Base-by-base conservation (phyloP, 768 basidiomycete species). In the Leccinum pellstonianum region DNA sequence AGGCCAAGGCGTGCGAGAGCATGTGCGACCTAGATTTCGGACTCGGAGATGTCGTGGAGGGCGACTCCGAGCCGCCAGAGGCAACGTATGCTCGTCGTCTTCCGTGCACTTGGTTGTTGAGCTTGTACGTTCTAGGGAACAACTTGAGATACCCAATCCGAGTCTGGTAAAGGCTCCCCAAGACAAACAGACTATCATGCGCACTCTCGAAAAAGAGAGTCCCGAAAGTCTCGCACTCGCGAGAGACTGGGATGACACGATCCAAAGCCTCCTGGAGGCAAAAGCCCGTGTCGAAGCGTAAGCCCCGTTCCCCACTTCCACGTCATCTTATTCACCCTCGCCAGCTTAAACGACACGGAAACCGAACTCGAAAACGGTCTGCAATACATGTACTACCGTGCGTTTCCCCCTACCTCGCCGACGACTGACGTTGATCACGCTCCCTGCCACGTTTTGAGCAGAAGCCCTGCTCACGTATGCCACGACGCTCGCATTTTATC, bases 381-480 rank as follows among this genome's bases (percentile, higher is more conserved):
- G 79, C 74, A 87, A 54, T 90, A 95, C 69, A 76, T 95, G 48
- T 88, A 96, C 75, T 92, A 96, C 70, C 95, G 95, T 94, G 70
- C 75, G 93, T 81, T 81, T 5, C 35, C 46, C 55, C n/a, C 3
- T 33, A 19, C 51, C 17, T 56, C 43, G 25, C 25, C 46, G 7
- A 8, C 6, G 19, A 9, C 49, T 58, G 21, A 51, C 31, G 6
- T 21, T 53, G 29, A 56, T 60, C 27, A 57, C 46, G 1, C 21
- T 47, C 3, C 19, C 6, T 46, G 47, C 41, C 38, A 37, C 38
- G 19, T 60, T 23, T 19, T 17, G 55, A 62, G 29, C 72, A 98
- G 95, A 98, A 80, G 83, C 94, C 1, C 79, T 96, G 2, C 77
- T 97, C 38, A 93, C 95, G 9, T 98, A 98, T 69, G 82, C 91